Evolutionary conservation across 208 protist species (phyloP).

Genomic region (Polymyxa betae): DNA sequence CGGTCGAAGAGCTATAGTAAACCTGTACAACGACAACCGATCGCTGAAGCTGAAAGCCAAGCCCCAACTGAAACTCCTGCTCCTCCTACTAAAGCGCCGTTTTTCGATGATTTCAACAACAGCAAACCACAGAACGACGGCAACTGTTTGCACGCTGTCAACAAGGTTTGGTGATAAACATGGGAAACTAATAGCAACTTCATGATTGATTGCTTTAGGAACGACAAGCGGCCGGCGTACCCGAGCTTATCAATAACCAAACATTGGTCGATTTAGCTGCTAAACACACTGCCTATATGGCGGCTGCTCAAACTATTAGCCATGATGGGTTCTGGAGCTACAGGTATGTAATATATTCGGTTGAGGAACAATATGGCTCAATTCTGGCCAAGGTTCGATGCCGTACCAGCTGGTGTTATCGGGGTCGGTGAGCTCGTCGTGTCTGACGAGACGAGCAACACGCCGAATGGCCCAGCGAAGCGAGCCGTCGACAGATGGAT

Average conservation of each 20-base stretch:
- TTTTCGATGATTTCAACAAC: conserved; percentile 1
- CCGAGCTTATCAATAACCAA: not conserved
- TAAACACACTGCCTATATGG: conserved; percentile 32
- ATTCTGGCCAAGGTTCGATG: conserved; percentile 20
- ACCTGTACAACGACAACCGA: too few species aligned
- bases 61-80: too few species aligned
- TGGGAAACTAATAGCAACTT: not conserved
- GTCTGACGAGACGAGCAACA: not conserved
- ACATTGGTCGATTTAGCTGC: conserved; percentile 19
- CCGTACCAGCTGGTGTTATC: not conserved
- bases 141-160: not conserved
- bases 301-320: conserved; percentile 4
- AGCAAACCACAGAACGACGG: conserved; percentile 45
- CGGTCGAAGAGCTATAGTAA: too few species aligned
- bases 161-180: not conserved
- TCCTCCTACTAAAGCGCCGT: not conserved
- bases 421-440: conserved; percentile 15
- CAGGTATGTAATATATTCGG: not conserved
- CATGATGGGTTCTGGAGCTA: conserved; percentile 39
- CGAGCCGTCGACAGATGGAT: conserved; percentile 34
- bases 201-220: not conserved
- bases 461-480: conserved; percentile 15
- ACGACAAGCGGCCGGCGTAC: not conserved
- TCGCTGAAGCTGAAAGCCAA: too few species aligned
- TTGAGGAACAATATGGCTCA: not conserved